Evolutionary conservation across 2,329 filamentous ascomycete genomes (phyloP).

Genomic region (Fusarium sp.): DNA sequence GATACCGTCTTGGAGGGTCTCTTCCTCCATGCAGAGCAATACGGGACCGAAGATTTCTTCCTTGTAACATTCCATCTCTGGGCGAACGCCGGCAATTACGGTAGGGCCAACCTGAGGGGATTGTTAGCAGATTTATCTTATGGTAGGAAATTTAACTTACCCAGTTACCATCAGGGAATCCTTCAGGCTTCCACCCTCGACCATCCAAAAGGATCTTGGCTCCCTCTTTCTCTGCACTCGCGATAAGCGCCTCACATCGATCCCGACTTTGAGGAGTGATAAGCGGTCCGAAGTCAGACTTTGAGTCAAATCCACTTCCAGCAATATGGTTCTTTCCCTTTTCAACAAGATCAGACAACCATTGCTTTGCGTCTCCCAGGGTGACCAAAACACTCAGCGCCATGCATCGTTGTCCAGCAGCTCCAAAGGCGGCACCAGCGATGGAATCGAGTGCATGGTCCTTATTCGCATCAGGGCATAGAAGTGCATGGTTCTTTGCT

Average conservation of each 20-base stretch:
- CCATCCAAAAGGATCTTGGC: slow-evolving; percentile 82
- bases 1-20: slow-evolving; percentile 80
- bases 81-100: slow-evolving; percentile 80
- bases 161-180: slow-evolving; percentile 80
- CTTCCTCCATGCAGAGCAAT: slow-evolving; percentile 78
- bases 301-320: slow-evolving; percentile 81
- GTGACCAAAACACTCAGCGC: slow-evolving; percentile 81
- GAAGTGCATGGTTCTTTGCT: slow-evolving; percentile 85
- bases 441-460: slow-evolving; percentile 84
- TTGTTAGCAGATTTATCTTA: neutral
- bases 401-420: slow-evolving; percentile 86
- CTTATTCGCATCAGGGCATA: slow-evolving; percentile 84
- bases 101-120: slow-evolving; percentile 71
- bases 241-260: slow-evolving; percentile 78
- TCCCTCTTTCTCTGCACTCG: slow-evolving; percentile 79
- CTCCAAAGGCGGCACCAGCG: slow-evolving; percentile 83
- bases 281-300: slow-evolving; percentile 80
- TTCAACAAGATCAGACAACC: slow-evolving; percentile 79
- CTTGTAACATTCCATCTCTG: slow-evolving; percentile 80
- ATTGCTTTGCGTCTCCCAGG: slow-evolving; percentile 80
- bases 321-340: slow-evolving; percentile 76
- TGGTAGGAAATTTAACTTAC: neutral
- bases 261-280: slow-evolving; percentile 80
- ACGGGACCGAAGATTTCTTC: slow-evolving; percentile 88
- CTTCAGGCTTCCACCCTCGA: slow-evolving; percentile 74